These are phyloP conservation scores for Citrus sp. DNA, from an alignment of 345 rosid species.

Conservation along the genomic window DNA sequence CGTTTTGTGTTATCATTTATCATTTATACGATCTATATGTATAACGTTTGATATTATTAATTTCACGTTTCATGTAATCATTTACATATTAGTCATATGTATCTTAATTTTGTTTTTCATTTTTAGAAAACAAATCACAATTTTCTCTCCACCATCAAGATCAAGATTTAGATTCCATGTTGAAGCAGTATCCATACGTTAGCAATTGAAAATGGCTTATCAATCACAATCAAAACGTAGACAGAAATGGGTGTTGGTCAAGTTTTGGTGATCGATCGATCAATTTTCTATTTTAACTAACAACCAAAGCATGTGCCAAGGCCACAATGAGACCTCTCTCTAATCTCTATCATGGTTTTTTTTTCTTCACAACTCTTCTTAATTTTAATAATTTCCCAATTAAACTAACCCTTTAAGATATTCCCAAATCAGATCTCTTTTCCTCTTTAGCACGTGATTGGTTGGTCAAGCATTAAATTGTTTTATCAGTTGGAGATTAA, in stretches of 20 bases:
- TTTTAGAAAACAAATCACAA: too few species aligned
- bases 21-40: too few species aligned
- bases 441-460: slow-evolving; percentile 1
- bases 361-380: not conserved
- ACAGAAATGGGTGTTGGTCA: not conserved
- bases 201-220: not conserved
- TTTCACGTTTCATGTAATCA: too few species aligned
- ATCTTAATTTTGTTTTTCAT: too few species aligned
- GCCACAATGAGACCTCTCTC: not conserved
- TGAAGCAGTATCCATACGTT: not conserved
- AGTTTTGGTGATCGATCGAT: not conserved
- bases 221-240: slow-evolving; percentile 4
- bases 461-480: not conserved
- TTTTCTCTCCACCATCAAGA: not conserved
- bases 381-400: not conserved
- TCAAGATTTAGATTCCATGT: not conserved
- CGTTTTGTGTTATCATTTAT: not conserved
- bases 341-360: not conserved
- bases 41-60: too few species aligned
- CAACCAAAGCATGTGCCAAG: slow-evolving; percentile 16
- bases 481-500: not conserved
- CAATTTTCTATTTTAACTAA: not conserved
- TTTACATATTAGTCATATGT: too few species aligned
- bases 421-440: slow-evolving; percentile 1
- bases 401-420: not conserved